Percentiles rank a stretch among this genome's conserved stretches.
phyloP scores from a whole-genome alignment of 805 yeast species.

The Teunomyces gatunensis region DNA sequence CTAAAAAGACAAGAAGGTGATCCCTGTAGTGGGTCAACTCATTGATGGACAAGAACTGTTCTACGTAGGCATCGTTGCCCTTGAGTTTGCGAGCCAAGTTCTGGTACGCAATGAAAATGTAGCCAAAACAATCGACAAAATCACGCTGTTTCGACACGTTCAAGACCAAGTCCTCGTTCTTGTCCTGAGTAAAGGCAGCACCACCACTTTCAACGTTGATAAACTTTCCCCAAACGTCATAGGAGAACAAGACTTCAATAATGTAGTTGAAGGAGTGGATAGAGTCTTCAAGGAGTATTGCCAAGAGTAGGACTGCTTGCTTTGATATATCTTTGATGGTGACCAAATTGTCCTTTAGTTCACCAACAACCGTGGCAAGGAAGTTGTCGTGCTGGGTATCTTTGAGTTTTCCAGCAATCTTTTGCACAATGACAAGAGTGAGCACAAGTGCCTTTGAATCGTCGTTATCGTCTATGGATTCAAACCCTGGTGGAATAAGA shows the following conservation, averaged over 20 bases:
- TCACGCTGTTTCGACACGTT: constrained; percentile 59
- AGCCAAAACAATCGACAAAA: constrained; percentile 58
- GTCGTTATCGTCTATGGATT: constrained; percentile 30
- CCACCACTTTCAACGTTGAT: constrained; percentile 19
- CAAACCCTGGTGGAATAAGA: constrained; percentile 27
- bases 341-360: constrained; percentile 51
- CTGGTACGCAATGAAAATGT: constrained; percentile 48
- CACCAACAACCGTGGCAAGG: constrained; percentile 37
- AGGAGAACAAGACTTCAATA: constrained; percentile 30
- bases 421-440: constrained; percentile 35
- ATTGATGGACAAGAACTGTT: constrained; percentile 21
- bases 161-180: constrained; percentile 26
- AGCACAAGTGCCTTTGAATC: constrained; percentile 35
- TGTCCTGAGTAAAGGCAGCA: constrained; percentile 5
- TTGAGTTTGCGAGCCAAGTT: constrained; percentile 29
- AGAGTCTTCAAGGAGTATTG: constrained; percentile 53
- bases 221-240: constrained; percentile 44
- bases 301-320: constrained; percentile 60
- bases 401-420: constrained; percentile 40
- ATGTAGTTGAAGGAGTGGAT: constrained; percentile 46
- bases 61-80: constrained; percentile 12
- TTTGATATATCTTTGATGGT: constrained; percentile 53
- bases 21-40: constrained; percentile 55
- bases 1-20: constrained; percentile 60
- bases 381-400: constrained; percentile 33